A percentile compares a stretch with the other conserved stretches of the same genome.
phyloP scores from a whole-genome alignment of 75 land plant species.

The Pseudotsuga menziesii region DNA sequence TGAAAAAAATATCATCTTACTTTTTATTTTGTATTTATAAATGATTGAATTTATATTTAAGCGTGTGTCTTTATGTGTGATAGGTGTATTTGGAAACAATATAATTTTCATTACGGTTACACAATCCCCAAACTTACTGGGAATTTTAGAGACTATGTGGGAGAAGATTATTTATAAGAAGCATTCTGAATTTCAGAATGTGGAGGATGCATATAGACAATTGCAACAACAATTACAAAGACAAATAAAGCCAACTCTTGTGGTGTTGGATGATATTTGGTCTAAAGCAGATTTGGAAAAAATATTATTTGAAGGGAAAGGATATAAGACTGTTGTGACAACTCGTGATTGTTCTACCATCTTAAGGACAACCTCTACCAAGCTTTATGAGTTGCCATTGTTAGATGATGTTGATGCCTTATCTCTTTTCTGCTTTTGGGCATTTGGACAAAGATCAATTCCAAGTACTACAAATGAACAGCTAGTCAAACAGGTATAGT shows the following conservation, averaged over 20 bases:
- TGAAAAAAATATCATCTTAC: too few species aligned
- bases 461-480: conserved; percentile 24
- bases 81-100: too few species aligned
- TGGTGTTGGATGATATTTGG: conserved; percentile 63
- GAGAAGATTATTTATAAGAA: neutral
- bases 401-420: conserved; percentile 40
- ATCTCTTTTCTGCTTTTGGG: conserved; percentile 37
- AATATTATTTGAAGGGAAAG: conserved; percentile 26
- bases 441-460: conserved; percentile 38
- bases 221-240: neutral
- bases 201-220: neutral
- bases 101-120: conserved; percentile 44
- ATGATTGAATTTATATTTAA: too few species aligned
- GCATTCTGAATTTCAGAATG: neutral
- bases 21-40: too few species aligned
- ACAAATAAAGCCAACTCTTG: conserved; percentile 7
- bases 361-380: conserved; percentile 11
- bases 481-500: conserved; percentile 40
- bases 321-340: conserved; percentile 37
- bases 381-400: conserved; percentile 29
- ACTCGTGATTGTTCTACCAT: conserved; percentile 29
- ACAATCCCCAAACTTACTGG: conserved; percentile 30
- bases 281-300: conserved; percentile 26
- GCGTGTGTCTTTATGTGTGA: too few species aligned
- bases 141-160: conserved; percentile 27